Evolutionary conservation across 164 flowering plant genomes (phyloP).

Genomic region (Malania oleifera): DNA sequence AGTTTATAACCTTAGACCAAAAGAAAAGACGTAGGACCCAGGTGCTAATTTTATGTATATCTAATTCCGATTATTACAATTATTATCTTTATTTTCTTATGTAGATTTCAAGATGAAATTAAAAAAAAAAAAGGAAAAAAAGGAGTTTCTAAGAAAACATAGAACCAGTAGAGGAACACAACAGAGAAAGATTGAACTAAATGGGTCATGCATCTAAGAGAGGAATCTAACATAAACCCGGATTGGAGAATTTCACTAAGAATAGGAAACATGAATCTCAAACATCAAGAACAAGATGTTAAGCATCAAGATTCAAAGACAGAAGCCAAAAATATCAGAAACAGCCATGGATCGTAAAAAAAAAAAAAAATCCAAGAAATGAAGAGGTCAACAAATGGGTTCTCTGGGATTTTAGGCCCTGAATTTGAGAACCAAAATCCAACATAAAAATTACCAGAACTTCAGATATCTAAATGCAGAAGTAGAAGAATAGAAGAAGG

Average conservation of each 20-base stretch:
- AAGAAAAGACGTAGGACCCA: conserved; percentile 27
- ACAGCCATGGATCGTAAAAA: too few relatives aligned
- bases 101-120: not conserved
- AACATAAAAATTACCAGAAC: conserved; percentile 6
- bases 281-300: conserved; percentile 32
- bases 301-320: conserved; percentile 17
- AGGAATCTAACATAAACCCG: conserved; percentile 59
- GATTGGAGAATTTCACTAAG: conserved; percentile 74
- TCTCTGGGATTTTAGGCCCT: conserved; percentile 9
- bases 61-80: conserved; percentile 4
- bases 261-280: conserved; percentile 63
- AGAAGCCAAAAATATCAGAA: not conserved
- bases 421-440: conserved; percentile 1
- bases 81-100: conserved; percentile 6
- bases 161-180: conserved; percentile 93
- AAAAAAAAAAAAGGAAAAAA: too few relatives aligned
- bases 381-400: conserved; percentile 4
- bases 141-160: conserved; percentile 62
- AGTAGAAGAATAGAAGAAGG: conserved; percentile 5
- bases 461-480: conserved; percentile 11
- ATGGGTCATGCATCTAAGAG: conserved; percentile 61
- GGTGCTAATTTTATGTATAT: conserved; percentile 9
- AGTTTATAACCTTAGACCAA: not conserved
- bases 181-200: conserved; percentile 89
- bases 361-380: too few relatives aligned